Evolutionary conservation across 192 early-diverging fungal species (phyloP).

Genomic region (Funneliformis mosseae): DNA sequence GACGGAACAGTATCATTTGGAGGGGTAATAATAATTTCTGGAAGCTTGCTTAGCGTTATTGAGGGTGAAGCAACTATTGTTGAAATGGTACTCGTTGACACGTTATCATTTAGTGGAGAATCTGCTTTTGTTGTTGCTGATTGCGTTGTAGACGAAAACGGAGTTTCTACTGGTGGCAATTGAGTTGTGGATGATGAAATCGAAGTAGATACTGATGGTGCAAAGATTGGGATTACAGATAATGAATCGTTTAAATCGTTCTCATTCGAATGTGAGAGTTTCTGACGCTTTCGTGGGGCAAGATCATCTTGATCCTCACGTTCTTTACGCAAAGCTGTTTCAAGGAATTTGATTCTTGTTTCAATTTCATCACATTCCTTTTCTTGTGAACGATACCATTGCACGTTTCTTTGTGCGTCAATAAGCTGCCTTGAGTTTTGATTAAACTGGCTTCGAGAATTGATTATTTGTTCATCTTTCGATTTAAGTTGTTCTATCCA

Average conservation of each 20-base stretch:
- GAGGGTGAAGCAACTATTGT: neutral
- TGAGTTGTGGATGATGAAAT: neutral
- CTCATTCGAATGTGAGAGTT: constrained; percentile 1
- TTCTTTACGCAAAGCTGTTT: constrained; percentile 57
- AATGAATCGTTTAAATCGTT: neutral
- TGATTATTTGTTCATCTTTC: constrained; percentile 59
- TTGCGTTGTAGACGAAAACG: neutral
- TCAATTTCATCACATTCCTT: constrained; percentile 63
- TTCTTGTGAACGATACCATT: constrained; percentile 51
- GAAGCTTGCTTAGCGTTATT: neutral
- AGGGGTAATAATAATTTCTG: neutral
- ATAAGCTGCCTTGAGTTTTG: constrained; percentile 58
- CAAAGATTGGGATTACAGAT: neutral
- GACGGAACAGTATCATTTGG: neutral
- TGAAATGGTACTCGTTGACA: neutral
- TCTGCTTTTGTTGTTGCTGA: neutral
- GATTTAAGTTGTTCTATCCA: constrained; percentile 60
- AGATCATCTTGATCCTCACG: constrained; percentile 11
- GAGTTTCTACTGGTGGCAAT: neutral
- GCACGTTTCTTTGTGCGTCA: constrained; percentile 54
- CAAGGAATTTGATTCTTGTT: constrained; percentile 61
- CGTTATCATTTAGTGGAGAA: neutral
- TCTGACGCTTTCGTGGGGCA: constrained; percentile 5
- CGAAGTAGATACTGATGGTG: neutral
- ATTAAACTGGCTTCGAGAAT: constrained; percentile 57